Evolutionary conservation across 768 basidiomycete species (phyloP), one percentile per base, ranked within the genome.

Genomic region (Clitopilus passeckerianus): DNA sequence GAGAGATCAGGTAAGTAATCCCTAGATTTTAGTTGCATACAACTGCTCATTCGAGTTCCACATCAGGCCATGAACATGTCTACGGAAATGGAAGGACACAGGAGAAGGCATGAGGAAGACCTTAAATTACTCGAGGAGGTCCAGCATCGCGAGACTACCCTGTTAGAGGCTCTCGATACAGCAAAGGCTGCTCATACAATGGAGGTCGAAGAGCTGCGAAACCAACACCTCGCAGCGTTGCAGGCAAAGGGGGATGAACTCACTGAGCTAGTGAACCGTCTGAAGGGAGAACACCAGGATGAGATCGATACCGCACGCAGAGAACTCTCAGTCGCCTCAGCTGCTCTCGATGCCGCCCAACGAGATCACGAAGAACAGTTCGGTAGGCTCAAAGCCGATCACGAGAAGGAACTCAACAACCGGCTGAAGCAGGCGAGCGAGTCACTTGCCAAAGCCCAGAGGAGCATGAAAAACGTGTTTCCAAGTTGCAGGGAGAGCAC

Each of bases 21-120:
- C 18, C 14, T 35, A 30, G 34, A 53, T 53, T 16, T 30, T 24
- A 34, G 59, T 6, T 5, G 18, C 54, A 34, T 35, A 27, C 55
- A 58, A 57, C 4, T 52, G 10, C 14, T 58, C 23, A 58, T 50
- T 16, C 16, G 37, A 18, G 14, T 41, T n/a, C 27, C 3, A 27
- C 53, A 59, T 16, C 60, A 94, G 91, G 80, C 90, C 10, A 69
- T 87, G 56, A 96, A 96, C 68, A 91, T 96, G 87, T 92, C 93
- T 8, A 86, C 80, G 59, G 95, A 93, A 66, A 82, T 95, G 35
- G 91, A 91, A 63, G 85, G 82, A 24, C 76, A 95, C 22, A 87
- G 85, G 56, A 72, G 76, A 57, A 83, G 85, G 65, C 85, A 89
- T 65, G 71, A 80, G 56, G 77, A 84, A 12, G 77, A 82, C 54